A percentile compares a stretch with the other conserved stretches of the same genome.
phyloP scores from a whole-genome alignment of 2,329 filamentous ascomycete species.

The Colletotrichum chrysophilum region DNA sequence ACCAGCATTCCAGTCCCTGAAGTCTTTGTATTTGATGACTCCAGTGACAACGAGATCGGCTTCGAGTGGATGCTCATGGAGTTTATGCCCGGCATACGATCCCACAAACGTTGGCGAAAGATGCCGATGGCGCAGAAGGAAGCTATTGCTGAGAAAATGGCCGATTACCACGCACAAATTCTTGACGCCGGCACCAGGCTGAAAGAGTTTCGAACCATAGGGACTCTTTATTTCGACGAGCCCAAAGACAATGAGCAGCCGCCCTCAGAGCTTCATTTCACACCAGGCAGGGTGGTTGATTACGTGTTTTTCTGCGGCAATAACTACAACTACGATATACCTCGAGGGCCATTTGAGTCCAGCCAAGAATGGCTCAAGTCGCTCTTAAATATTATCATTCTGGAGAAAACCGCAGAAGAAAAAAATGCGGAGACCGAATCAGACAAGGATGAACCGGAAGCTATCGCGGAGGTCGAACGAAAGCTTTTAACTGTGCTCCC shows the following conservation, averaged over 20 bases:
- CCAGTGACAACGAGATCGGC: constrained; percentile 35
- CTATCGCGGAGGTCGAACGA: constrained; percentile 25
- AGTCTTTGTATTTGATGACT: constrained; percentile 37
- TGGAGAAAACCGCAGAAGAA: constrained; percentile 27
- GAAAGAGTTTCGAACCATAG: neutral
- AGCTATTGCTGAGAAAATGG: constrained; percentile 32
- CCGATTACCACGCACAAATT: constrained; percentile 31
- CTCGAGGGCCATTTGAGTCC: constrained; percentile 40
- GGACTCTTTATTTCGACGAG: neutral
- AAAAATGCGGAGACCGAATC: constrained; percentile 27
- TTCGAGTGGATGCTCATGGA: constrained; percentile 48
- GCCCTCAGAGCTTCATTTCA: neutral
- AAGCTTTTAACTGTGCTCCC: constrained; percentile 34
- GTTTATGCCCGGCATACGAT: constrained; percentile 28
- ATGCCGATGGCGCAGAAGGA: constrained; percentile 37
- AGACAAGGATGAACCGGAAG: constrained; percentile 35
- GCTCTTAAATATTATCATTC: constrained; percentile 31
- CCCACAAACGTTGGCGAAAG: constrained; percentile 26
- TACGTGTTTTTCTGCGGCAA: constrained; percentile 37
- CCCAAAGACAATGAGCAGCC: neutral
- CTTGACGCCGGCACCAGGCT: neutral
- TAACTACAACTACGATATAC: constrained; percentile 33
- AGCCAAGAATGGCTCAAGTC: constrained; percentile 42
- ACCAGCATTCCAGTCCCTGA: constrained; percentile 37
- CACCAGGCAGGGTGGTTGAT: constrained; percentile 32